phyloP scores from a whole-genome alignment of 345 rosid species.

The Citrus trifoliata region DNA sequence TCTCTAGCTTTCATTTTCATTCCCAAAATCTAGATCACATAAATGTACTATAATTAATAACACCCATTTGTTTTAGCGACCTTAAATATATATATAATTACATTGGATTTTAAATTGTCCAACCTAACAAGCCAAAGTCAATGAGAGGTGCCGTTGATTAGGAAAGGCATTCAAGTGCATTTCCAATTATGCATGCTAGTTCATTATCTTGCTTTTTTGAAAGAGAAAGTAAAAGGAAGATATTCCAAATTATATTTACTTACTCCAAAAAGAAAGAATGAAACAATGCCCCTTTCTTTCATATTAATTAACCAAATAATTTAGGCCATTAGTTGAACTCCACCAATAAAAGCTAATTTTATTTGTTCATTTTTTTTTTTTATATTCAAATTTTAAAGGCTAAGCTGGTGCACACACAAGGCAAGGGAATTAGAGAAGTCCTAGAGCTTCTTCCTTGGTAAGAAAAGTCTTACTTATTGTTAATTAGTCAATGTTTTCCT shows the following conservation, averaged over 20 bases:
- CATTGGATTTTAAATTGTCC: neutral
- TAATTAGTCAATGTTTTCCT: conserved; percentile 9
- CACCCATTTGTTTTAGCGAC: neutral
- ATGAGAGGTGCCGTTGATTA: conserved; percentile 12
- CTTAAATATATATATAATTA: no score
- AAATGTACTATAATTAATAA: neutral
- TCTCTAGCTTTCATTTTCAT: neutral
- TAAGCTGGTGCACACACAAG: no score
- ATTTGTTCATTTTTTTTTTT: no score
- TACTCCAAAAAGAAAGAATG: neutral
- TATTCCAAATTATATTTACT: neutral
- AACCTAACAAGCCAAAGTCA: conserved; percentile 16
- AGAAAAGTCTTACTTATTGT: neutral
- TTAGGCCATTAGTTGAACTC: no score
- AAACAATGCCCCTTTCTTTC: neutral
- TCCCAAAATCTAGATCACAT: neutral
- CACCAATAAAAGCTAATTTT: no score
- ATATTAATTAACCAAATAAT: no score
- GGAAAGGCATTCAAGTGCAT: conserved; percentile 7
- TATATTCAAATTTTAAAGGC: no score
- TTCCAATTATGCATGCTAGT: neutral
- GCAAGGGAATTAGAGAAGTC: neutral
- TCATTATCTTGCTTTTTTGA: neutral
- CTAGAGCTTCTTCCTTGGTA: neutral
- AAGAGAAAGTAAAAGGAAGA: neutral